Evolutionary conservation across 352 stramenopile species (phyloP), one percentile per base, ranked within the genome.

Genomic region (Pilasporangium apinafurcum): DNA sequence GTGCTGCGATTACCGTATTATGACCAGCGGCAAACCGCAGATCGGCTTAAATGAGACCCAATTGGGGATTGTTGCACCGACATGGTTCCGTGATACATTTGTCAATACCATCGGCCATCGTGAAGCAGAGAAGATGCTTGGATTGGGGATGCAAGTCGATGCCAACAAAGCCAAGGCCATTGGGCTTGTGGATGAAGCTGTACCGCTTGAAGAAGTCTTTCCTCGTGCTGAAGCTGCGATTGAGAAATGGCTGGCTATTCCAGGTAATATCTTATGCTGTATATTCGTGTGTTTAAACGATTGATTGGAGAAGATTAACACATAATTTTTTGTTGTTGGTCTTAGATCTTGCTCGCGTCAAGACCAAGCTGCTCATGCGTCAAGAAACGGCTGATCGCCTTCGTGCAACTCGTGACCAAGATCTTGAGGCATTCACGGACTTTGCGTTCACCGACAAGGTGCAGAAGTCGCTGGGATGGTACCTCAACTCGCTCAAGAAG

Each of bases 11-110:
- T 98, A 96, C 62, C 82, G 94, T 17, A 66, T 98, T 44, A 97
- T 98, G 86, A 77, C 83, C n/a, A 65, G 53, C 8, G 81, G 76
- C 10, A 85, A 89, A 41, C 68, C 74, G n/a, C 72, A 83, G 26
- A 97, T 98, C 53, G 93, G 93, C 9, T 66, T 98, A 26, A 98
- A 98, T 54, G 93, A 98, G 70, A 96, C 88, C 6, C 74, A 95
- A 51, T 56, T 98, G 25, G 93, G 94, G 27, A 96, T 98, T 36
- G 79, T 91, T 28, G 83, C 80, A 13, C 72, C 78, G 4, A 84
- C 69, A 41, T 92, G 82, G 79, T 87, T 92, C 48, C 69, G 69
- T 18, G 72, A 85, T 40, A 84, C 74, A 25, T 89, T 92, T 50
- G 61, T 90, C 36, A 92, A 92, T 58, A 90, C 78, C 24, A 88